Percentiles rank a stretch among this genome's conserved stretches.
phyloP scores from a whole-genome alignment of 768 basidiomycete species.

The Suillus hirtellus region DNA sequence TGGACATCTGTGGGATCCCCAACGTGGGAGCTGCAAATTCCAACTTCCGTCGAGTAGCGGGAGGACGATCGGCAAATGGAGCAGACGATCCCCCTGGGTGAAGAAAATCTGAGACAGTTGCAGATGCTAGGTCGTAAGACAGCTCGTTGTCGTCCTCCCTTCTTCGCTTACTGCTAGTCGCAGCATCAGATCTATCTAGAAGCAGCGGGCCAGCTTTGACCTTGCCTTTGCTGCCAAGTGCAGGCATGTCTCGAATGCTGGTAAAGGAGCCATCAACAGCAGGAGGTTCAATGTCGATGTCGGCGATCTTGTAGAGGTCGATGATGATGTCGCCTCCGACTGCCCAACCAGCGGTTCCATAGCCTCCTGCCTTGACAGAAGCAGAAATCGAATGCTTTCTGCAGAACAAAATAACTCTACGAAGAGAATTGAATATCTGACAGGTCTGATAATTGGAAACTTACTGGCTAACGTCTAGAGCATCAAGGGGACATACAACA shows the following conservation, averaged over 20 bases:
- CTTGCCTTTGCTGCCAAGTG: conserved; percentile 58
- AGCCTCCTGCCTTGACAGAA: conserved; percentile 88
- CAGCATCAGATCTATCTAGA: conserved; percentile 9
- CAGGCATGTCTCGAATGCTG: conserved; percentile 56
- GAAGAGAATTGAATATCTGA: conserved; percentile 10
- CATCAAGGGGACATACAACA: conserved; percentile 73
- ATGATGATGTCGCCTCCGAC: conserved; percentile 85
- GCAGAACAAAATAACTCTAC: conserved; percentile 74
- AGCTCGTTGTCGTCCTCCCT: conserved; percentile 55
- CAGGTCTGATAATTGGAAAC: conserved; percentile 26
- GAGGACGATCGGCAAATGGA: conserved; percentile 20
- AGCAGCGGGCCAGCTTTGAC: conserved; percentile 22
- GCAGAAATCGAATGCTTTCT: conserved; percentile 65
- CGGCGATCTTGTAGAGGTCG: conserved; percentile 70
- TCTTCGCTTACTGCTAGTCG: conserved; percentile 48
- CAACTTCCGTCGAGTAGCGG: conserved; percentile 22
- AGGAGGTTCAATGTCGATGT: conserved; percentile 68
- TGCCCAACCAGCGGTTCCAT: conserved; percentile 89
- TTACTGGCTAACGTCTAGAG: conserved; percentile 80
- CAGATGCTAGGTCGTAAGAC: conserved; percentile 57
- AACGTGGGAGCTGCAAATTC: conserved; percentile 1
- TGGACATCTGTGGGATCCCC: conserved; percentile 5
- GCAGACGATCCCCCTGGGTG: conserved; percentile 18
- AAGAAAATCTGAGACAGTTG: conserved; percentile 52
- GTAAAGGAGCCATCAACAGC: conserved; percentile 54